Conservation (phyloP, 495 filamentous ascomycete species). For the Copromyces sp. region DNA sequence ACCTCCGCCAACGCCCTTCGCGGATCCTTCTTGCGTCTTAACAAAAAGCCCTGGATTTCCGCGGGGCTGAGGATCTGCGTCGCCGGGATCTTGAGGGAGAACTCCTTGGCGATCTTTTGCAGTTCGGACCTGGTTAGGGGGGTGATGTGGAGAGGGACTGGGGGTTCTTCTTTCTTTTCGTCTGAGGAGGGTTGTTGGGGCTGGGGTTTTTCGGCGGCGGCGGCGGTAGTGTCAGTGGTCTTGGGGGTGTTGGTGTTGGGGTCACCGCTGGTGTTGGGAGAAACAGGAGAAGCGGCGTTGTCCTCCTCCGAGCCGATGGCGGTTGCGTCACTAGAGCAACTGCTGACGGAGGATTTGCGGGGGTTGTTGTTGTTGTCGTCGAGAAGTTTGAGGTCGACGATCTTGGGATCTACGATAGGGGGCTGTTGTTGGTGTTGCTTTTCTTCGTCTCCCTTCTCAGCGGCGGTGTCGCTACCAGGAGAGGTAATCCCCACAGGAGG, state of each 20-base stretch:
- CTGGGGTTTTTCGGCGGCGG: neutral
- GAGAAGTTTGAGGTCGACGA: neutral
- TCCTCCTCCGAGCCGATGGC: constrained; percentile 2
- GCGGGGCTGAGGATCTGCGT: constrained; percentile 49
- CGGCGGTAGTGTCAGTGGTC: neutral
- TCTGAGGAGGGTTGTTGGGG: neutral
- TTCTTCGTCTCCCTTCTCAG: neutral
- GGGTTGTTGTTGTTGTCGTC: neutral
- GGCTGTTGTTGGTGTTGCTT: neutral
- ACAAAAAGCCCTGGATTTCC: constrained; percentile 60
- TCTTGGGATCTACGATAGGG: neutral
- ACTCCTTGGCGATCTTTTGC: constrained; percentile 29
- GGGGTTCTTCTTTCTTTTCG: neutral
- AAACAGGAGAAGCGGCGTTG: neutral
- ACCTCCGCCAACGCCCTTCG: constrained; percentile 46
- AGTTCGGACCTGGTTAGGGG: constrained; percentile 21
- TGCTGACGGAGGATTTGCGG: neutral
- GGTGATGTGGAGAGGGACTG: neutral
- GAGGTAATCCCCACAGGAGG: neutral
- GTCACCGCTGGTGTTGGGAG: neutral
- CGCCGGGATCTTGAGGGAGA: constrained; percentile 38
- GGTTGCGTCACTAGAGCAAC: constrained; percentile 4
- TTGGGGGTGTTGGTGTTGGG: neutral
- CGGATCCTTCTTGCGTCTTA: constrained; percentile 54
- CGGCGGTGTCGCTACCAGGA: neutral